Evolutionary conservation across 106 monocot species (phyloP).

Genomic region (Dendrobium huoshanense): DNA sequence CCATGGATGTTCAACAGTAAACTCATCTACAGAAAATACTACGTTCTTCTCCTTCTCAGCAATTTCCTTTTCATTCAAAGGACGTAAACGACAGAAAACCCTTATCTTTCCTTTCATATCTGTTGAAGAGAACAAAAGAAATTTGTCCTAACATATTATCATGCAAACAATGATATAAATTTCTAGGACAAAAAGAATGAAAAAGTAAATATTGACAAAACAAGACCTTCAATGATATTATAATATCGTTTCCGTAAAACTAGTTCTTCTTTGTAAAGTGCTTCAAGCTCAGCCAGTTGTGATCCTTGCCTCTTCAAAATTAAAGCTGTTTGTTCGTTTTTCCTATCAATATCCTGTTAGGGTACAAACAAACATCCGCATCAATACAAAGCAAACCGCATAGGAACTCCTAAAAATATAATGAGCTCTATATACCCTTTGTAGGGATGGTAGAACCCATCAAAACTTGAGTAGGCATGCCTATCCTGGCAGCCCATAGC

Average conservation of each 20-base stretch:
- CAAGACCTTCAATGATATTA: constrained; percentile 90
- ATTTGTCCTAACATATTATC: background rate
- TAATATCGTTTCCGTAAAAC: constrained; percentile 86
- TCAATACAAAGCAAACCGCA: background rate
- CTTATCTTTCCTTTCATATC: constrained; percentile 99
- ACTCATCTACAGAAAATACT: constrained; percentile 63
- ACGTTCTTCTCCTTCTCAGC: constrained; percentile 44
- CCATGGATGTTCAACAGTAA: constrained; percentile 93
- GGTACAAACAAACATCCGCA: background rate
- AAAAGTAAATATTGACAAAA: background rate
- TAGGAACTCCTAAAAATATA: background rate
- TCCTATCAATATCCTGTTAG: constrained; percentile 82
- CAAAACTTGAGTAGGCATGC: background rate
- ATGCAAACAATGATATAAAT: background rate
- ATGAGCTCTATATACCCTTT: background rate
- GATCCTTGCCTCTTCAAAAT: constrained; percentile 87
- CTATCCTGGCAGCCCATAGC: background rate
- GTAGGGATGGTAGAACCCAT: background rate
- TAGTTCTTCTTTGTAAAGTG: constrained; percentile 93
- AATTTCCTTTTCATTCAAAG: constrained; percentile 77
- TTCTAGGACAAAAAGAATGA: background rate
- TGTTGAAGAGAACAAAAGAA: constrained; percentile 9
- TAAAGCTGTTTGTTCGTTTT: constrained; percentile 87
- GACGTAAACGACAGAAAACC: constrained; percentile 88
- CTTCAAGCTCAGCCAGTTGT: constrained; percentile 76